These are phyloP conservation scores for Thelonectria rubi DNA, from an alignment of 2,329 filamentous ascomycete species.

Conservation along the genomic window DNA sequence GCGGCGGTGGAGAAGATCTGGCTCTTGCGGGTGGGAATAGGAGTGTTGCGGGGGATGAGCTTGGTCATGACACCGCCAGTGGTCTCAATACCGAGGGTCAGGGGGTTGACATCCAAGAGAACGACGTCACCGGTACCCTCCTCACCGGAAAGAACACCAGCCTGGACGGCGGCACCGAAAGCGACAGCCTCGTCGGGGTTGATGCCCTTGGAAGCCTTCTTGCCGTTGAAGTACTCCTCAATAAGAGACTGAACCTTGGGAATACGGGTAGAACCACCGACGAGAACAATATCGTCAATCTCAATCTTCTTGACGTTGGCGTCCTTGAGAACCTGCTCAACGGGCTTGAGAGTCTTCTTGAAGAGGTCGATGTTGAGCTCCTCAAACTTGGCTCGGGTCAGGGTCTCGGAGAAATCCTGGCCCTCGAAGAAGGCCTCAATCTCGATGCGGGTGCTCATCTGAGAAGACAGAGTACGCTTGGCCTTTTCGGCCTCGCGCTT, in stretches of 20 bases:
- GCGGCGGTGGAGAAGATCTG: conserved; percentile 98
- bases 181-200: conserved; percentile 99
- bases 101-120: conserved; percentile 96
- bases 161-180: conserved; percentile 96
- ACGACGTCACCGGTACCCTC: conserved; percentile 81
- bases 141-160: conserved; percentile 92
- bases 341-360: conserved; percentile 99
- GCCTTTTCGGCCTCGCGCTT: conserved; percentile 99
- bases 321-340: conserved; percentile 98
- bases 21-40: conserved; percentile 94
- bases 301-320: conserved; percentile 97
- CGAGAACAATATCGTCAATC: conserved; percentile 95
- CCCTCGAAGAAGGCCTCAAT: conserved; percentile 97
- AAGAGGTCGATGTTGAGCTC: conserved; percentile 99
- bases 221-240: conserved; percentile 93
- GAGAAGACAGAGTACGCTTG: conserved; percentile 95
- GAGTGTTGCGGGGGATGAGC: conserved; percentile 92
- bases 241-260: conserved; percentile 95
- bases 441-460: conserved; percentile 93
- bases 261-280: conserved; percentile 98
- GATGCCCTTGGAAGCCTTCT: conserved; percentile 99
- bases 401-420: conserved; percentile 97
- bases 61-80: conserved; percentile 98
- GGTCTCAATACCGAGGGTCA: conserved; percentile 97
- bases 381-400: conserved; percentile 99